Conservation (phyloP, 306 rosid genomes). For the Ceratonia siliqua region DNA sequence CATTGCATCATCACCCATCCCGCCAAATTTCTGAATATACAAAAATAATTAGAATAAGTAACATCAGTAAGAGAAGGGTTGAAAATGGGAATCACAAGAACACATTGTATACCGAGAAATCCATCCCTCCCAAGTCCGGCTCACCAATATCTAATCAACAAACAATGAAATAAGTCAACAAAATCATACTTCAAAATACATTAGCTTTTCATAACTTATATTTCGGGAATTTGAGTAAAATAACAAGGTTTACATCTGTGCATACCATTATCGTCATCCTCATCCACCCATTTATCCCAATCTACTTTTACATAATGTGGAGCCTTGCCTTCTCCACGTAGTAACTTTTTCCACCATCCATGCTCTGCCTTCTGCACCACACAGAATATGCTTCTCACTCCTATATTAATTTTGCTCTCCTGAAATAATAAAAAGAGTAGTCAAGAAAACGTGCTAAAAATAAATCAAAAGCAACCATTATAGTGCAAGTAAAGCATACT, state of each 20-base stretch:
- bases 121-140: slow-evolving; percentile 74
- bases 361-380: slow-evolving; percentile 69
- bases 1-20: slow-evolving; percentile 47
- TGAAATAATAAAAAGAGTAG: slow-evolving; percentile 7
- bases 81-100: neutral
- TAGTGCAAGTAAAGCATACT: neutral
- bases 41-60: slow-evolving; percentile 2
- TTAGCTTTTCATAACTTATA: neutral
- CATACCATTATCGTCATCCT: slow-evolving; percentile 62
- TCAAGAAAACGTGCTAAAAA: neutral
- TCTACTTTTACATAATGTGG: slow-evolving; percentile 78
- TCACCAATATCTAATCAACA: slow-evolving; percentile 45
- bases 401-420: slow-evolving; percentile 82
- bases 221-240: neutral
- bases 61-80: neutral
- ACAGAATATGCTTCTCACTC: slow-evolving; percentile 68
- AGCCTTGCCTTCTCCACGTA: slow-evolving; percentile 63
- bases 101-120: slow-evolving; percentile 63
- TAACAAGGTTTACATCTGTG: neutral
- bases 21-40: slow-evolving; percentile 57
- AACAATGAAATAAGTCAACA: neutral
- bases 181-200: neutral
- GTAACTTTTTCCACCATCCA: slow-evolving; percentile 69
- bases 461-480: neutral
- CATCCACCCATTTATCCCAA: slow-evolving; percentile 89